Evolutionary conservation across 1,284 basidiomycete species (phyloP).

Genomic region (Wolfiporia cocos): DNA sequence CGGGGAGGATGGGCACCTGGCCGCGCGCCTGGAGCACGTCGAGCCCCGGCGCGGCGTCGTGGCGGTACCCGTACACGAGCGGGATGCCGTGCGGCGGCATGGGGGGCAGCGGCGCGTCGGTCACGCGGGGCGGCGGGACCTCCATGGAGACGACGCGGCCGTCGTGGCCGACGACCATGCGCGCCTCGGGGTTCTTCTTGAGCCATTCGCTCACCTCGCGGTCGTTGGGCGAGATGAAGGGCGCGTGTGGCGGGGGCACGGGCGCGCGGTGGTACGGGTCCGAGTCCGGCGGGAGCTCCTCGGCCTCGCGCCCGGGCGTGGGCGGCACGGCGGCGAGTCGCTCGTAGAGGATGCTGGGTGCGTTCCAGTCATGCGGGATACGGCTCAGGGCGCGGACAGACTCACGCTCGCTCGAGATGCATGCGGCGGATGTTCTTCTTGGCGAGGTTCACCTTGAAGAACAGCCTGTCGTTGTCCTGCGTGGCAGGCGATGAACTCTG

Average conservation of each 20-base stretch:
- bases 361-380: slow-evolving; percentile 5
- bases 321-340: slow-evolving; percentile 57
- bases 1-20: slow-evolving; percentile 45
- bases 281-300: slow-evolving; percentile 22
- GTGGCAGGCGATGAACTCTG: slow-evolving; percentile 4
- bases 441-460: slow-evolving; percentile 74
- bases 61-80: slow-evolving; percentile 26
- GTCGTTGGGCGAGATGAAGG: slow-evolving; percentile 33
- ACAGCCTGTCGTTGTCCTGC: slow-evolving; percentile 85
- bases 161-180: slow-evolving; percentile 38
- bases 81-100: slow-evolving; percentile 35
- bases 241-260: slow-evolving; percentile 28
- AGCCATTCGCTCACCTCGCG: slow-evolving; percentile 38
- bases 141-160: slow-evolving; percentile 40
- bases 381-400: slow-evolving; percentile 24
- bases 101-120: slow-evolving; percentile 19
- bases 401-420: slow-evolving; percentile 86
- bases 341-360: slow-evolving; percentile 67
- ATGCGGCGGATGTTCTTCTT: slow-evolving; percentile 86
- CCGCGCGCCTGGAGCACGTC: slow-evolving; percentile 38
- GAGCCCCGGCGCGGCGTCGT: slow-evolving; percentile 29
- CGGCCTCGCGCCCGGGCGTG: slow-evolving; percentile 36
- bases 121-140: slow-evolving; percentile 29
- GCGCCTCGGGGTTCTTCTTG: slow-evolving; percentile 37
- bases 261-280: slow-evolving; percentile 22